These are phyloP conservation scores for Lepidium campestre DNA, from an alignment of 441 rosid species.

Conservation along the genomic window DNA sequence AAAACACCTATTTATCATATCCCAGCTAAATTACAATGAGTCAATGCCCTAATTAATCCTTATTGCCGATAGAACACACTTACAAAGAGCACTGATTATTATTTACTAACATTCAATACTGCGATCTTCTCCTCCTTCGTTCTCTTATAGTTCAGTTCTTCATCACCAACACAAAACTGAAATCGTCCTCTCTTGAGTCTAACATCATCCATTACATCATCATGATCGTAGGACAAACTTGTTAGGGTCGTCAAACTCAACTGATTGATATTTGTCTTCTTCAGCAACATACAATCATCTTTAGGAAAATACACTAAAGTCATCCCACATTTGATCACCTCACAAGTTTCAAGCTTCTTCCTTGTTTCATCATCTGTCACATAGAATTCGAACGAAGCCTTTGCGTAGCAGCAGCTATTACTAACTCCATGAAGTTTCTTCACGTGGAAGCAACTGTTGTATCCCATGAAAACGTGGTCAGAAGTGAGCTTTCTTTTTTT, in stretches of 20 bases:
- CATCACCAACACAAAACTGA: conserved; percentile 1
- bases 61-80: neutral
- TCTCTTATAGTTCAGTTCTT: neutral
- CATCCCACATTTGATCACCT: no score
- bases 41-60: no score
- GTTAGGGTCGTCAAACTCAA: neutral
- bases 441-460: conserved; percentile 17
- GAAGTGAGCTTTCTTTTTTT: no score
- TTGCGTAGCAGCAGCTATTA: conserved; percentile 14
- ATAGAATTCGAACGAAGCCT: conserved; percentile 21
- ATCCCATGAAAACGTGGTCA: conserved; percentile 27
- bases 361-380: conserved; percentile 18
- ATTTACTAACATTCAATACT: neutral
- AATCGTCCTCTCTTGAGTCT: conserved; percentile 12
- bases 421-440: conserved; percentile 18
- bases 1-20: no score
- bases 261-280: conserved; percentile 17
- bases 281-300: conserved; percentile 7
- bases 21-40: no score
- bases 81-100: neutral
- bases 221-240: neutral
- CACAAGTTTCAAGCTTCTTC: conserved; percentile 12
- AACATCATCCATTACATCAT: conserved; percentile 7
- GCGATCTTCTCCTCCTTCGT: neutral
- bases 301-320: conserved; percentile 21